Percentiles rank a stretch among this genome's conserved stretches.
phyloP scores from a whole-genome alignment of 1,284 basidiomycete genomes.

The Fomes fomentarius region DNA sequence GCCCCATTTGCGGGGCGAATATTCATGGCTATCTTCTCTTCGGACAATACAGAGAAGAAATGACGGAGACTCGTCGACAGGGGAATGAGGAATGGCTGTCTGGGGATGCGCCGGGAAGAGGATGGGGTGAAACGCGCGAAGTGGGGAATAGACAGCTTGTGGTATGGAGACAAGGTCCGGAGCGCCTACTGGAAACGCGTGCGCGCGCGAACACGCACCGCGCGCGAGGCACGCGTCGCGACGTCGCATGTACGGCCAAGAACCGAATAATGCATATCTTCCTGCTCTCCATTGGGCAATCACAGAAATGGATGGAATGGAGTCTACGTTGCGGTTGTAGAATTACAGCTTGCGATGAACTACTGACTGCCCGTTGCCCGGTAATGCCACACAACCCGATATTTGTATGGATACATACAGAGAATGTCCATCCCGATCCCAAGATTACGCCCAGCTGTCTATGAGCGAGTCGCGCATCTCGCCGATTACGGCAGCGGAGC shows the following conservation, averaged over 20 bases:
- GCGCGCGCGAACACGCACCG: constrained; percentile 1
- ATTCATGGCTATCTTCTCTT: constrained; percentile 13
- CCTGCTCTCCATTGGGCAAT: too few species aligned
- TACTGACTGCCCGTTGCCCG: constrained; percentile 14
- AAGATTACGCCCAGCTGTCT: constrained; percentile 86
- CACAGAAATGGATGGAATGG: too few species aligned
- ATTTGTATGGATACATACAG: constrained; percentile 15
- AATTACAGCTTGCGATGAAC: constrained; percentile 17
- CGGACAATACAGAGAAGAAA: not conserved
- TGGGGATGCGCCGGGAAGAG: not conserved
- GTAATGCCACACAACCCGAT: constrained; percentile 14
- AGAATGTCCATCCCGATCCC: constrained; percentile 1
- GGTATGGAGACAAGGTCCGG: constrained; percentile 7
- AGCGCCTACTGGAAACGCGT: constrained; percentile 9
- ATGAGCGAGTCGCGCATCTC: constrained; percentile 95
- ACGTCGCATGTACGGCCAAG: constrained; percentile 3
- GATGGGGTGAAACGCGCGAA: not conserved
- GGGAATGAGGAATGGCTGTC: not conserved
- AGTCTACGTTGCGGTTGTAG: constrained; percentile 18
- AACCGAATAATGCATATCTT: too few species aligned
- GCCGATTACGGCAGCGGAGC: constrained; percentile 84
- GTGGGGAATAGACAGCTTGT: not conserved
- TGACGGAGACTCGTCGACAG: not conserved
- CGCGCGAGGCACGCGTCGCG: constrained; percentile 18
- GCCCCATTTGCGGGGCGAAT: constrained; percentile 13